Percentiles rank a stretch among this genome's conserved stretches.
phyloP scores from a whole-genome alignment of 768 basidiomycete genomes.

The Chalciporus pseudorubinellus region DNA sequence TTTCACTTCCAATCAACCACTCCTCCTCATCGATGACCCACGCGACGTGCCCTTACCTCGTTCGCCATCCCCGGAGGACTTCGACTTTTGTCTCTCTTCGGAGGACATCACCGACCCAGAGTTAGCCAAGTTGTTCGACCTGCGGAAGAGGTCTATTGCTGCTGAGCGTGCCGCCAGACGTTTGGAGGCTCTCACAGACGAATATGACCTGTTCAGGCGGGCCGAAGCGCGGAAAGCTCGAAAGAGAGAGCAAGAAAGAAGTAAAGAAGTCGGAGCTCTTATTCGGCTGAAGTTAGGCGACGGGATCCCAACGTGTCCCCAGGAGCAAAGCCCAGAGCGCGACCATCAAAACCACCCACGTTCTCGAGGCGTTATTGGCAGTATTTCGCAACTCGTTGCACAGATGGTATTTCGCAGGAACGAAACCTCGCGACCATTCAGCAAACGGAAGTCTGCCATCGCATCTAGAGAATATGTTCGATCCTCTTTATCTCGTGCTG shows the following conservation, averaged over 20 bases:
- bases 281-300: constrained; percentile 53
- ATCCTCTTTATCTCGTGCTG: constrained; percentile 31
- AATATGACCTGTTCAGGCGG: constrained; percentile 37
- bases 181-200: constrained; percentile 32
- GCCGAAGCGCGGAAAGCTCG: constrained; percentile 44
- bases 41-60: constrained; percentile 38
- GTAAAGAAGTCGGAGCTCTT: constrained; percentile 54
- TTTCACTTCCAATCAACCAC: constrained; percentile 21
- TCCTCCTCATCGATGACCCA: constrained; percentile 44
- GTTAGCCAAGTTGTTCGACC: constrained; percentile 37
- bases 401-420: constrained; percentile 47
- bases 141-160: constrained; percentile 37
- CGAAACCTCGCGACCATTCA: constrained; percentile 38
- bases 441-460: constrained; percentile 32
- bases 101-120: constrained; percentile 38
- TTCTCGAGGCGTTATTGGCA: constrained; percentile 26
- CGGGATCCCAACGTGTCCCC: constrained; percentile 19
- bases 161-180: constrained; percentile 33
- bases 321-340: constrained; percentile 26
- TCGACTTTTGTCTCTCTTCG: constrained; percentile 35
- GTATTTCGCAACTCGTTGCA: constrained; percentile 42
- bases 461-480: constrained; percentile 19
- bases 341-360: constrained; percentile 17
- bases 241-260: constrained; percentile 53
- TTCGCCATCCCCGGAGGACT: constrained; percentile 44